These are phyloP conservation scores for Boletus rubroflammeus DNA, from an alignment of 768 basidiomycete species.

Conservation along the genomic window DNA sequence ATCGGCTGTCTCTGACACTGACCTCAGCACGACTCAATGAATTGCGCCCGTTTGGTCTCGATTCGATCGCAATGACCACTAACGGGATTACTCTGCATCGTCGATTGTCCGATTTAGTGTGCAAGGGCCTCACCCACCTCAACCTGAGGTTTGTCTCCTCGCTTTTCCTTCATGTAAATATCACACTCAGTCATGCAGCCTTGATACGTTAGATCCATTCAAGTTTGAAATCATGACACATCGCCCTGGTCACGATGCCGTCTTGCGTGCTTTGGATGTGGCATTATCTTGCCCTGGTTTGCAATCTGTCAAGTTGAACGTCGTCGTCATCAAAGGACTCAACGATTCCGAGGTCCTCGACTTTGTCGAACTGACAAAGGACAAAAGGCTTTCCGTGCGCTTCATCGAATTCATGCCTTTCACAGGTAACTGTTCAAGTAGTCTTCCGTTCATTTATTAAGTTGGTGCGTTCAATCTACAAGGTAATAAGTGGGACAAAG, in stretches of 20 bases:
- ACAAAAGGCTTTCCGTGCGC: conserved; percentile 62
- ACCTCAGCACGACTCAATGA: conserved; percentile 54
- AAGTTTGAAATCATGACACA: conserved; percentile 88
- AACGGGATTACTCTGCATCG: conserved; percentile 79
- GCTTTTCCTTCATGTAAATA: not conserved
- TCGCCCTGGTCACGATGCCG: conserved; percentile 71
- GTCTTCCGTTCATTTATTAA: conserved; percentile 3
- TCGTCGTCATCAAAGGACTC: conserved; percentile 75
- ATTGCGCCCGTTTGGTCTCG: conserved; percentile 57
- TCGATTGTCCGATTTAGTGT: conserved; percentile 61
- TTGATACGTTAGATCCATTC: conserved; percentile 83
- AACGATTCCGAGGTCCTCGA: conserved; percentile 79
- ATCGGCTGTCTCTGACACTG: conserved; percentile 4
- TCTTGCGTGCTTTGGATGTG: conserved; percentile 59
- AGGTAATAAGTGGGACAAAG: conserved; percentile 86
- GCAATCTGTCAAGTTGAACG: conserved; percentile 73
- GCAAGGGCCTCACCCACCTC: conserved; percentile 74
- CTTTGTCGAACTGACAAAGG: conserved; percentile 73
- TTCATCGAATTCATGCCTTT: conserved; percentile 98
- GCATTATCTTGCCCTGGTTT: conserved; percentile 55
- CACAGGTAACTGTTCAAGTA: conserved; percentile 48
- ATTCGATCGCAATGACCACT: conserved; percentile 81
- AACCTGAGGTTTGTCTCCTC: conserved; percentile 50
- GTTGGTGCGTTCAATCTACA: not conserved
- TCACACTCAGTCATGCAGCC: conserved; percentile 36